A percentile compares a stretch with the other conserved stretches of the same genome.
These are phyloP conservation scores for Bisporella sp. DNA, from an alignment of 2,329 filamentous ascomycete genomes.

Conservation along the genomic window DNA sequence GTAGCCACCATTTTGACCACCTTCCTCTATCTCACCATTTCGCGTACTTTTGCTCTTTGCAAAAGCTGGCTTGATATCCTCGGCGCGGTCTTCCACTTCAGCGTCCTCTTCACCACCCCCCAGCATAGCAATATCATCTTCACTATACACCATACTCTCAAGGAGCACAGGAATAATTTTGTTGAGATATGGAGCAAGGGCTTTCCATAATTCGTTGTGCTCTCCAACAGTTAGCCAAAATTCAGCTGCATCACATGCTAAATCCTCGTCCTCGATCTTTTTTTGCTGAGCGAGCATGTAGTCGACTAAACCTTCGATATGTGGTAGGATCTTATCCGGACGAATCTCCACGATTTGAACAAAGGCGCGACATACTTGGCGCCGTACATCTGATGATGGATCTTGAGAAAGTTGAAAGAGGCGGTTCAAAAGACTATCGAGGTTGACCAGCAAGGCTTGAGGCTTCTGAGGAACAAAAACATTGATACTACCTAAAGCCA, in stretches of 20 bases:
- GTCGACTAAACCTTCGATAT: slow-evolving; percentile 81
- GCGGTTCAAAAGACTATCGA: slow-evolving; percentile 75
- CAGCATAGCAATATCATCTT: slow-evolving; percentile 82
- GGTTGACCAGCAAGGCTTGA: slow-evolving; percentile 69
- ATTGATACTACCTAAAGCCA: slow-evolving; percentile 80
- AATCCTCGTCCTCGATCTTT: slow-evolving; percentile 72
- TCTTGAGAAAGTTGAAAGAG: slow-evolving; percentile 80
- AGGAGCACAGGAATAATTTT: slow-evolving; percentile 88
- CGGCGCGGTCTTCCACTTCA: slow-evolving; percentile 78
- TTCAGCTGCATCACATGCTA: slow-evolving; percentile 91
- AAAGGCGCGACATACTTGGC: slow-evolving; percentile 90
- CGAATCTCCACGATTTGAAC: slow-evolving; percentile 86
- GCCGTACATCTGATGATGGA: slow-evolving; percentile 70
- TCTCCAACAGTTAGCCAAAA: slow-evolving; percentile 96
- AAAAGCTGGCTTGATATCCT: slow-evolving; percentile 91
- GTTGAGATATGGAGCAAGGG: slow-evolving; percentile 68
- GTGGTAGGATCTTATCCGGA: slow-evolving; percentile 83
- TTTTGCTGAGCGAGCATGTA: slow-evolving; percentile 90
- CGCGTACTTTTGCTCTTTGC: slow-evolving; percentile 58
- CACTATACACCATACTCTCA: slow-evolving; percentile 92
- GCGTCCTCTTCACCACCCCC: slow-evolving; percentile 84
- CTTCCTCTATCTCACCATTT: slow-evolving; percentile 33
- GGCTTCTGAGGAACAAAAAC: slow-evolving; percentile 84
- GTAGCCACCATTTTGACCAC: slow-evolving; percentile 46
- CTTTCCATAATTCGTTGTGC: slow-evolving; percentile 70